phyloP scores from a whole-genome alignment of 1,284 basidiomycete species.

The Earliella scabrosa region DNA sequence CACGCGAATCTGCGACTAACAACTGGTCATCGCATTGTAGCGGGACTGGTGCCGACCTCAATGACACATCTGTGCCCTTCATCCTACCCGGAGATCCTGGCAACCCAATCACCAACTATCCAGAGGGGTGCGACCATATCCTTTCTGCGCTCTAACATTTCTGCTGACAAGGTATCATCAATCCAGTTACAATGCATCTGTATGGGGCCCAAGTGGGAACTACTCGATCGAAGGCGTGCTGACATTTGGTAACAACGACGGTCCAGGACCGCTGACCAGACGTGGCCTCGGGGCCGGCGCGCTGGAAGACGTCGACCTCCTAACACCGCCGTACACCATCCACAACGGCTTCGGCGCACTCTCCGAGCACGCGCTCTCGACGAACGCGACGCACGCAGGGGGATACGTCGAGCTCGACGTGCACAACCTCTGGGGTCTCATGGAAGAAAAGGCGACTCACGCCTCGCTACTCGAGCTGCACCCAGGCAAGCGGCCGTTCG shows the following conservation, averaged over 20 bases:
- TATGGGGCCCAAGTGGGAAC: slow-evolving; percentile 74
- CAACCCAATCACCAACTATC: slow-evolving; percentile 53
- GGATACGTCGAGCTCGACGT: slow-evolving; percentile 62
- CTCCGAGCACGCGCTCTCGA: slow-evolving; percentile 54
- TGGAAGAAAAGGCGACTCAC: slow-evolving; percentile 67
- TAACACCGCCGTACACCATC: slow-evolving; percentile 68
- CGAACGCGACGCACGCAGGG: slow-evolving; percentile 62
- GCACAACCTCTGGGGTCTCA: slow-evolving; percentile 70
- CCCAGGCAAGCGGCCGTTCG: slow-evolving; percentile 63
- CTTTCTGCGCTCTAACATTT: not conserved
- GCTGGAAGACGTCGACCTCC: slow-evolving; percentile 52
- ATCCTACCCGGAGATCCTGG: slow-evolving; percentile 58
- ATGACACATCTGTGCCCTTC: slow-evolving; percentile 50
- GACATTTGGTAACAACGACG: slow-evolving; percentile 56
- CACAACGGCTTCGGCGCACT: slow-evolving; percentile 63
- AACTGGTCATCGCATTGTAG: slow-evolving; percentile 26
- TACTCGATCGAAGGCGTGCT: slow-evolving; percentile 70
- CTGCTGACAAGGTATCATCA: slow-evolving; percentile 1
- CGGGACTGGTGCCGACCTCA: slow-evolving; percentile 57
- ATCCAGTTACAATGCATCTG: slow-evolving; percentile 60
- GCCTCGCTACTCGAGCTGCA: slow-evolving; percentile 53
- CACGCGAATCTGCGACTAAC: too few species aligned
- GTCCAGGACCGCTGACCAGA: not conserved
- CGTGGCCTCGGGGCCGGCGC: slow-evolving; percentile 47
- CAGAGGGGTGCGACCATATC: slow-evolving; percentile 55